phyloP scores from a whole-genome alignment of 2,329 filamentous ascomycete genomes.

The Cadophora sp. region DNA sequence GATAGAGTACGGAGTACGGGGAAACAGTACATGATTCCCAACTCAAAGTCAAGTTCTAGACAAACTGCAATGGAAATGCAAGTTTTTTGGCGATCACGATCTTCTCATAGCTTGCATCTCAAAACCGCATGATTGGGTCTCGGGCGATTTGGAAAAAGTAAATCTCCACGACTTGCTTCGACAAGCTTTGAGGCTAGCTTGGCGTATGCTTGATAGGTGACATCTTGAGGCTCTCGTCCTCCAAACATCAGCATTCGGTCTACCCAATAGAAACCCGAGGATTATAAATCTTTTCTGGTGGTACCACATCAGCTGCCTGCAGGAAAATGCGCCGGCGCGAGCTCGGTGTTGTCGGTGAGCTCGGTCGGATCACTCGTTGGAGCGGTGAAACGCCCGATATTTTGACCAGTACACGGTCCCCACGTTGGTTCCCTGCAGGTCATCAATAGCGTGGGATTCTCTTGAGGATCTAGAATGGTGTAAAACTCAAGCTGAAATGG shows the following conservation, averaged over 20 bases:
- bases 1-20: background rate
- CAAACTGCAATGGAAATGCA: background rate
- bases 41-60: background rate
- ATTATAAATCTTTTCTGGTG: background rate
- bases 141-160: background rate
- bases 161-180: background rate
- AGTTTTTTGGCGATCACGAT: background rate
- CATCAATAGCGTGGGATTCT: background rate
- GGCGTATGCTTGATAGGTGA: constrained; percentile 2
- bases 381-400: constrained; percentile 3
- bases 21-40: background rate
- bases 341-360: background rate
- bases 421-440: background rate
- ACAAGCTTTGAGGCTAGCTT: constrained; percentile 15
- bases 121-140: background rate
- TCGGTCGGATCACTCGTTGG: background rate
- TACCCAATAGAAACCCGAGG: background rate
- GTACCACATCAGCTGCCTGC: background rate
- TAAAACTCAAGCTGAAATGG: background rate
- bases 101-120: no score
- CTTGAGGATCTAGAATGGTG: background rate
- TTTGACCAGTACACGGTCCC: background rate
- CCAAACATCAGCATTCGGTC: background rate
- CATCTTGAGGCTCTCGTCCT: constrained; percentile 2
- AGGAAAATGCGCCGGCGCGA: background rate